A percentile compares a stretch with the other conserved stretches of the same genome.
phyloP scores from a whole-genome alignment of 2,329 filamentous ascomycete species.

The Coniosporium uncinatum region DNA sequence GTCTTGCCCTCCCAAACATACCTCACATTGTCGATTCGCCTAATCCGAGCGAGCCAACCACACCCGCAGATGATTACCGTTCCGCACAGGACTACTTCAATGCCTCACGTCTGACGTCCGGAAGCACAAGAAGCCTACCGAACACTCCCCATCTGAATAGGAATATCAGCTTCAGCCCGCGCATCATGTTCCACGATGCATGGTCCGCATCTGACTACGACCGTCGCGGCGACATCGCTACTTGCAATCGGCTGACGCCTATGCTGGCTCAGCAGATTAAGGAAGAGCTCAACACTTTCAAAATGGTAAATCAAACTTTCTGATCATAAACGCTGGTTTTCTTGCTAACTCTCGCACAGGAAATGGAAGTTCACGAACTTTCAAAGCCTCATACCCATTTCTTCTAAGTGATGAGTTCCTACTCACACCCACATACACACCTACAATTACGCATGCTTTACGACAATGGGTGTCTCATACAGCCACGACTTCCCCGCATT shows the following conservation, averaged over 20 bases:
- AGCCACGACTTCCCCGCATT: too few relatives aligned
- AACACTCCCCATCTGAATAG: slow-evolving; percentile 60
- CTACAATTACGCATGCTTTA: too few relatives aligned
- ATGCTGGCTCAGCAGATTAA: slow-evolving; percentile 99
- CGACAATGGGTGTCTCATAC: too few relatives aligned
- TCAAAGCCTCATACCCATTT: slow-evolving; percentile 99
- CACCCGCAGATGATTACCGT: slow-evolving; percentile 68
- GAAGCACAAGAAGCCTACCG: slow-evolving; percentile 76
- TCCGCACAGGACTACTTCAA: slow-evolving; percentile 81
- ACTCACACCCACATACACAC: too few relatives aligned
- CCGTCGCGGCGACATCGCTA: slow-evolving; percentile 90
- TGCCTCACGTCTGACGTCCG: slow-evolving; percentile 60
- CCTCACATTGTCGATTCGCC: slow-evolving; percentile 71
- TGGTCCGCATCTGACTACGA: slow-evolving; percentile 97
- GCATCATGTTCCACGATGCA: slow-evolving; percentile 93
- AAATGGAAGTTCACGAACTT: slow-evolving; percentile 99
- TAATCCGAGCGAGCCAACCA: slow-evolving; percentile 81
- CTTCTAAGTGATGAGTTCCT: slow-evolving; percentile 81
- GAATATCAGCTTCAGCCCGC: slow-evolving; percentile 76
- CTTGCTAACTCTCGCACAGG: slow-evolving; percentile 46
- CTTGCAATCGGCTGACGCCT: slow-evolving; percentile 94
- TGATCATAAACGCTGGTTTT: background rate
- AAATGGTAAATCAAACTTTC: slow-evolving; percentile 69
- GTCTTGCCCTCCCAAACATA: slow-evolving; percentile 44
- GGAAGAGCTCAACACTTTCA: slow-evolving; percentile 98